Evolutionary conservation across 257 asterid genomes (phyloP).

Genomic region (Datura wrightii): DNA sequence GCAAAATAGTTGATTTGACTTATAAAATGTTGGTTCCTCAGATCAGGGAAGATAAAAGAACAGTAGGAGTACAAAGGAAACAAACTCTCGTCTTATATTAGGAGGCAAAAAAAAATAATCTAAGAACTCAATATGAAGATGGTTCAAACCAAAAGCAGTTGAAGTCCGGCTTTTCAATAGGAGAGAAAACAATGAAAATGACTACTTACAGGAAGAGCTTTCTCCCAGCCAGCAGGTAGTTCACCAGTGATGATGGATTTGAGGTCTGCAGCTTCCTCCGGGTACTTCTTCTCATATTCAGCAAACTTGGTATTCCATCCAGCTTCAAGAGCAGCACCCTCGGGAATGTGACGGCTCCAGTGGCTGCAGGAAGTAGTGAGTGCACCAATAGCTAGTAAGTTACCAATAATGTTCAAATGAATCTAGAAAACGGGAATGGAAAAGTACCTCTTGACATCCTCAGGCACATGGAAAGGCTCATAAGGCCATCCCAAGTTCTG

Average conservation of each 20-base stretch:
- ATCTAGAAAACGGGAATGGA: background rate
- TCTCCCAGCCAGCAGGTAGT: slow-evolving; percentile 82
- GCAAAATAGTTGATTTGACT: slow-evolving; percentile 7
- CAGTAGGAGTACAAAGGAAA: background rate
- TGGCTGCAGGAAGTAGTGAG: slow-evolving; percentile 58
- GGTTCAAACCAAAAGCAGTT: background rate
- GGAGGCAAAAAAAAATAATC: background rate
- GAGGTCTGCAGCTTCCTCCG: slow-evolving; percentile 79
- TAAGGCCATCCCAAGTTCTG: slow-evolving; percentile 90
- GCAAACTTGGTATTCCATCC: slow-evolving; percentile 93
- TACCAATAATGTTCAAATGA: slow-evolving; percentile 20
- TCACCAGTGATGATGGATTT: slow-evolving; percentile 71
- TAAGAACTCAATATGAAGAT: slow-evolving; percentile 21
- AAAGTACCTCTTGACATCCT: slow-evolving; percentile 85
- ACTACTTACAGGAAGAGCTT: slow-evolving; percentile 79
- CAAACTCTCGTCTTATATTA: background rate
- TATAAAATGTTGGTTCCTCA: background rate
- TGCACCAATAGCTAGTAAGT: slow-evolving; percentile 33
- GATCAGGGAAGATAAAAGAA: background rate
- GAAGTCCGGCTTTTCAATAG: slow-evolving; percentile 24
- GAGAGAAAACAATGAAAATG: slow-evolving; percentile 10
- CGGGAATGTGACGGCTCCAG: slow-evolving; percentile 82
- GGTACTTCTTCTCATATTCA: slow-evolving; percentile 82
- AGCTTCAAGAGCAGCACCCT: slow-evolving; percentile 85
- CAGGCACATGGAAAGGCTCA: slow-evolving; percentile 88